Percentiles rank a stretch among this genome's conserved stretches.
These are phyloP conservation scores for Trichoderma polysporum DNA, from an alignment of 2,329 filamentous ascomycete genomes.

Conservation along the genomic window DNA sequence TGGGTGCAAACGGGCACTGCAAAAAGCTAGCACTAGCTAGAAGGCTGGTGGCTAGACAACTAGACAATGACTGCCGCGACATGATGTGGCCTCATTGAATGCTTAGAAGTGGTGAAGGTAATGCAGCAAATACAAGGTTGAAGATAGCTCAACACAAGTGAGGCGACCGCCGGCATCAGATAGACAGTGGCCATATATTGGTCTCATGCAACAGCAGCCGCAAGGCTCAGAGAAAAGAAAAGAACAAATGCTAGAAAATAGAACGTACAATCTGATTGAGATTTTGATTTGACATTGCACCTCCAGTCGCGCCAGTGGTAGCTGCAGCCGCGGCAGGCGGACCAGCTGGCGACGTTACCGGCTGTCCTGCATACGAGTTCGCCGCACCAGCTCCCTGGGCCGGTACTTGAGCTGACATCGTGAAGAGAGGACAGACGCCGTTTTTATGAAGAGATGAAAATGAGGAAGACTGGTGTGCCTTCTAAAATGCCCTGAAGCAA, in stretches of 20 bases:
- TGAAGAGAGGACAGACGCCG: not conserved
- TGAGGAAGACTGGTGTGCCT: not conserved
- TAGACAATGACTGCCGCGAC: not conserved
- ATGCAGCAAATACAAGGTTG: not conserved
- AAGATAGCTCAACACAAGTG: not conserved
- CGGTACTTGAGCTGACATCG: conserved; percentile 39
- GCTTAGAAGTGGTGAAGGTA: not conserved
- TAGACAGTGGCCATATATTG: not conserved
- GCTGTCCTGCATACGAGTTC: conserved; percentile 34
- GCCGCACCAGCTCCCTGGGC: conserved; percentile 33
- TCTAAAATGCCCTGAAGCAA: not conserved
- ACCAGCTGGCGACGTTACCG: conserved; percentile 35
- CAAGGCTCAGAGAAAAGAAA: not conserved
- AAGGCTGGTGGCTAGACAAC: not conserved
- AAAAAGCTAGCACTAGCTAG: not conserved
- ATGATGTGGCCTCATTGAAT: not conserved
- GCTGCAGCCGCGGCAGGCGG: conserved; percentile 33
- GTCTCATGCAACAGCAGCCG: not conserved
- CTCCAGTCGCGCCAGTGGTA: conserved; percentile 30
- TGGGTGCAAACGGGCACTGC: not conserved
- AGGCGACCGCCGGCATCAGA: not conserved
- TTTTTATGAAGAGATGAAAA: not conserved
- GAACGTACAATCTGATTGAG: conserved; percentile 88
- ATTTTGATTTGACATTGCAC: conserved; percentile 76
- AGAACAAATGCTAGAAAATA: conserved; percentile 25